Evolutionary conservation across 345 rosid species (phyloP).

Genomic region (Bruguiera gymnorhiza): DNA sequence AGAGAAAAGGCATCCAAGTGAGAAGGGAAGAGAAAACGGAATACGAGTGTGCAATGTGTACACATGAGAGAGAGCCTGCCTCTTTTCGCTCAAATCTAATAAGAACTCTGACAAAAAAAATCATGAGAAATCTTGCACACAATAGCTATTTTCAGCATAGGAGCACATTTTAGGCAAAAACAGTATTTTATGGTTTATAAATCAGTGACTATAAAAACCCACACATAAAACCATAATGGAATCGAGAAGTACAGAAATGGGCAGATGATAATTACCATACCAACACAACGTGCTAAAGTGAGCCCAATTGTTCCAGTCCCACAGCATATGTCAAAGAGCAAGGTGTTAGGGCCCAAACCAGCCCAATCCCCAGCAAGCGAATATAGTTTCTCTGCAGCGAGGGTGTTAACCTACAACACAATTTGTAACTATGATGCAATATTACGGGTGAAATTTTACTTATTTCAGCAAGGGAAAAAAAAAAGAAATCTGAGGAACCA

Average conservation of each 20-base stretch:
- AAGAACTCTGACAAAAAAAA: too few relatives aligned
- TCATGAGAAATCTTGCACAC: too few relatives aligned
- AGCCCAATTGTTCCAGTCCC: constrained; percentile 98
- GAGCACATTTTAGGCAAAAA: too few relatives aligned
- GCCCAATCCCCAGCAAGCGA: constrained; percentile 99
- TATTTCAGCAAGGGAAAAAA: constrained; percentile 6
- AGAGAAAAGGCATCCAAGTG: background rate
- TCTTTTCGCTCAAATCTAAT: background rate
- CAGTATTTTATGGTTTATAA: background rate
- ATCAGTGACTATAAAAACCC: background rate
- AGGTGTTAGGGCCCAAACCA: constrained; percentile 73
- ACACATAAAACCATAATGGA: background rate
- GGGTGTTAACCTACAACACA: constrained; percentile 70
- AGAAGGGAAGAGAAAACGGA: background rate
- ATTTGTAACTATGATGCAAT: background rate
- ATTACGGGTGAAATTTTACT: background rate
- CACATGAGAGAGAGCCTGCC: background rate
- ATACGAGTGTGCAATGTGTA: too few relatives aligned
- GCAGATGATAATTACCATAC: constrained; percentile 63
- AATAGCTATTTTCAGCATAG: too few relatives aligned
- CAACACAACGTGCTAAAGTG: constrained; percentile 85
- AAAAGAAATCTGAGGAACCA: constrained; percentile 12
- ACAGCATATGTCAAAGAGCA: constrained; percentile 90
- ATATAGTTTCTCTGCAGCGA: constrained; percentile 93
- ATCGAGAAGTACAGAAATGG: background rate